These are phyloP conservation scores for Boletus rufocinnamomeus DNA, from an alignment of 768 basidiomycete genomes.

Conservation along the genomic window DNA sequence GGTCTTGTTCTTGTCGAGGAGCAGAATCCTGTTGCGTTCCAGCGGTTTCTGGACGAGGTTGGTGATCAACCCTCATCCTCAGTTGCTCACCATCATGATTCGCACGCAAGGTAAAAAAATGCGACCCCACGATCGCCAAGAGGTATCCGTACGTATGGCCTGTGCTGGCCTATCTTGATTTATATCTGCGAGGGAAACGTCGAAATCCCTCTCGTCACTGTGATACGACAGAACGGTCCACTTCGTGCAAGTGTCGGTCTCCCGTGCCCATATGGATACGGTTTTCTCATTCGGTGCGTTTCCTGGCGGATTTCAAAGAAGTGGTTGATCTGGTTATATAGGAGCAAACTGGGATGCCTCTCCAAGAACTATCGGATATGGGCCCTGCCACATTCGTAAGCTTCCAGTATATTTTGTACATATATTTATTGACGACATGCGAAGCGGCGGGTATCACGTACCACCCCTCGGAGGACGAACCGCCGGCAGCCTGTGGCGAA, in stretches of 20 bases:
- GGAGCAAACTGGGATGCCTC: conserved; percentile 9
- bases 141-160: conserved; percentile 21
- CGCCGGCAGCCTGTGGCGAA: neutral
- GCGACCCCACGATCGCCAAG: conserved; percentile 10
- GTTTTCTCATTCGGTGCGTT: conserved; percentile 11
- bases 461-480: neutral
- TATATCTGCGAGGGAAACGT: conserved; percentile 9
- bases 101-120: conserved; percentile 12
- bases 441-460: neutral
- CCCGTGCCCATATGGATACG: conserved; percentile 16
- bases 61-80: neutral
- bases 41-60: conserved; percentile 19
- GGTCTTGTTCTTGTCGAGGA: conserved; percentile 6
- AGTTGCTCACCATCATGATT: neutral
- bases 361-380: neutral
- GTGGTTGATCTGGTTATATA: conserved; percentile 5
- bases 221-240: no score
- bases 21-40: conserved; percentile 10
- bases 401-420: neutral
- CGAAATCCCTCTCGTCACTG: no score
- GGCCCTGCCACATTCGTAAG: neutral
- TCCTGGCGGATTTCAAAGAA: neutral
- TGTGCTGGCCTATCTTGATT: conserved; percentile 17
- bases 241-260: neutral
- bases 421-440: neutral